Conservation (phyloP, 2,329 filamentous ascomycete genomes). For the Venturia asperata region DNA sequence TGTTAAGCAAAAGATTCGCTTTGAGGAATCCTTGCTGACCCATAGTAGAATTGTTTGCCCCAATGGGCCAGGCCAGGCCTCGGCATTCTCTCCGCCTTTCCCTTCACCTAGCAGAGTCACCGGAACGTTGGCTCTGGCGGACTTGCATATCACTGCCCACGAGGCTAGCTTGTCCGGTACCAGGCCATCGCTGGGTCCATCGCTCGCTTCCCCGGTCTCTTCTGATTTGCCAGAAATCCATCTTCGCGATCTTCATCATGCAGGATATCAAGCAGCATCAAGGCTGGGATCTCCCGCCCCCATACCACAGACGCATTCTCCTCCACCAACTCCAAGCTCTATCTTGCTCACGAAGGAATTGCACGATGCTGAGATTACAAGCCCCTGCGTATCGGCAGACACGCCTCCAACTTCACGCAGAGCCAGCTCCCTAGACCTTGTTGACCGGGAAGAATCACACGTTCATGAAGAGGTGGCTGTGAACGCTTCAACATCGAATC, state of each 20-base stretch:
- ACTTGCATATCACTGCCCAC: not conserved
- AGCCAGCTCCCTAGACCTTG: not conserved
- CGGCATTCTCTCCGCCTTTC: not conserved
- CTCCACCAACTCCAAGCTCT: not conserved
- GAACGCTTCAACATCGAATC: not conserved
- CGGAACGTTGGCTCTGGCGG: not conserved
- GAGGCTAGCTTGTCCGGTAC: not conserved
- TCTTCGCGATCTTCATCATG: not conserved
- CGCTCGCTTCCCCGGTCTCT: constrained; percentile 1
- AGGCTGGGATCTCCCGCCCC: not conserved
- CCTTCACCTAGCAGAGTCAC: not conserved
- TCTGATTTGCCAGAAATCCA: constrained; percentile 5
- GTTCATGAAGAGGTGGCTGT: not conserved
- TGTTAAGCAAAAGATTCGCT: not conserved
- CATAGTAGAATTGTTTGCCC: not conserved
- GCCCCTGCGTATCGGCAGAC: not conserved
- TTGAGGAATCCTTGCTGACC: not conserved
- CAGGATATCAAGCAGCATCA: not conserved
- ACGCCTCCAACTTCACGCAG: constrained; percentile 14
- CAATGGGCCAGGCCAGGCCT: not conserved
- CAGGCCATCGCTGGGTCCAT: not conserved
- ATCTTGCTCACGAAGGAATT: not conserved
- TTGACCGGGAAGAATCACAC: not conserved
- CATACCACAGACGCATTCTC: not conserved
- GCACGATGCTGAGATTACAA: not conserved